phyloP scores from a whole-genome alignment of 192 early-diverging fungal species.

The Gonapodya prolifera region DNA sequence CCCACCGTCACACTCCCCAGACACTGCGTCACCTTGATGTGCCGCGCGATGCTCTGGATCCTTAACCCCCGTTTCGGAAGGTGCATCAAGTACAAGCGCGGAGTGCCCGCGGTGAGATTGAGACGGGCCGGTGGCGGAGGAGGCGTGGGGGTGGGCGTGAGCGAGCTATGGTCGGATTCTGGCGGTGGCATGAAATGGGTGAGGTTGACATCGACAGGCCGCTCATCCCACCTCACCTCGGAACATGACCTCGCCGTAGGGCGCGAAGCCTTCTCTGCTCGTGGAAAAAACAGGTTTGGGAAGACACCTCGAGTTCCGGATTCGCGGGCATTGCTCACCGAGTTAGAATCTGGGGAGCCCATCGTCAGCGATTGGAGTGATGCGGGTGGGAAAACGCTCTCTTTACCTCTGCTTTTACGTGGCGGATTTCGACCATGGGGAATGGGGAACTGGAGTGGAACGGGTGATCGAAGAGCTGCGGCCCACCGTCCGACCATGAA shows the following conservation, averaged over 20 bases:
- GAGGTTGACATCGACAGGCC: neutral
- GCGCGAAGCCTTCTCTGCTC: neutral
- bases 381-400: too few species aligned
- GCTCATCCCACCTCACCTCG: neutral
- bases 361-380: too few species aligned
- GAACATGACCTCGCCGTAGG: neutral
- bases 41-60: neutral
- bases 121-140: neutral
- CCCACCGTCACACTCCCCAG: neutral
- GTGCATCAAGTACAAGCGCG: neutral
- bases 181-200: neutral
- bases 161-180: neutral
- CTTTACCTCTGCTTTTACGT: neutral
- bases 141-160: neutral
- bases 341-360: too few species aligned
- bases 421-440: neutral
- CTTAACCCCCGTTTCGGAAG: neutral
- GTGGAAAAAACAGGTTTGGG: too few species aligned
- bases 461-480: too few species aligned
- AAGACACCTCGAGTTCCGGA: too few species aligned
- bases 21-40: neutral
- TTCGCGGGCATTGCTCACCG: too few species aligned
- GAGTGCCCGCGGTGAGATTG: neutral
- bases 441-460: too few species aligned
- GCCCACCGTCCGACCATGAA: too few species aligned